These are phyloP conservation scores for Gossypium gossypioides DNA, from an alignment of 441 rosid species.

Conservation along the genomic window DNA sequence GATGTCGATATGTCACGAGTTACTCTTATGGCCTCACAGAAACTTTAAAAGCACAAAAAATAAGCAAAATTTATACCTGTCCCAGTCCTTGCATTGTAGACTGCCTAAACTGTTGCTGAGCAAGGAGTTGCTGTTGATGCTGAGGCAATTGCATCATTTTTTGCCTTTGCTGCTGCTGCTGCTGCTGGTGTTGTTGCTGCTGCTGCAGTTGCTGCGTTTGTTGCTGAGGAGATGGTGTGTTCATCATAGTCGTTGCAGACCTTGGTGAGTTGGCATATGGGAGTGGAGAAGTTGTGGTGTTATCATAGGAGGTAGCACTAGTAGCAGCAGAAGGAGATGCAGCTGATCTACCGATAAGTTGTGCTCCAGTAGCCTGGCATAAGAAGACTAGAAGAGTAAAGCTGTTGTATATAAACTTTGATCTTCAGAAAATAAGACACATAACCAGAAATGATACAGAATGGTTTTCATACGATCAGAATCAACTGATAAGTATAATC, in stretches of 20 bases:
- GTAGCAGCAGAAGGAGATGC: constrained; percentile 75
- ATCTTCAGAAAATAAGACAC: not conserved
- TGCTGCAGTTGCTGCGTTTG: constrained; percentile 59
- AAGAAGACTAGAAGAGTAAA: constrained; percentile 9
- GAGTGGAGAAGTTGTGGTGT: constrained; percentile 70
- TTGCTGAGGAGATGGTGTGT: constrained; percentile 84
- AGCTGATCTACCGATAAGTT: constrained; percentile 68
- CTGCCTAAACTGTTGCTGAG: constrained; percentile 82
- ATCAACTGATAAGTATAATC: not conserved
- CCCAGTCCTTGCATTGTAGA: constrained; percentile 68
- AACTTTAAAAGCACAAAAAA: not conserved
- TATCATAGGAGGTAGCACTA: constrained; percentile 55
- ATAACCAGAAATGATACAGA: not conserved
- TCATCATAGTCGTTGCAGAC: constrained; percentile 67
- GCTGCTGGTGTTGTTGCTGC: constrained; percentile 40
- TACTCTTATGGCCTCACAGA: not conserved
- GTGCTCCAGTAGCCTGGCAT: constrained; percentile 54
- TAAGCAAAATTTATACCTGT: constrained; percentile 40
- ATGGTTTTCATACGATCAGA: not conserved
- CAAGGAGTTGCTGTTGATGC: constrained; percentile 66
- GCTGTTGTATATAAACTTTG: not conserved
- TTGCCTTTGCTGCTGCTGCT: constrained; percentile 50
- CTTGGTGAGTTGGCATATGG: constrained; percentile 89
- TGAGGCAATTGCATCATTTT: constrained; percentile 71
- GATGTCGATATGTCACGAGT: not conserved